These are phyloP conservation scores for Salix udensis DNA, from an alignment of 345 rosid genomes.

Conservation along the genomic window DNA sequence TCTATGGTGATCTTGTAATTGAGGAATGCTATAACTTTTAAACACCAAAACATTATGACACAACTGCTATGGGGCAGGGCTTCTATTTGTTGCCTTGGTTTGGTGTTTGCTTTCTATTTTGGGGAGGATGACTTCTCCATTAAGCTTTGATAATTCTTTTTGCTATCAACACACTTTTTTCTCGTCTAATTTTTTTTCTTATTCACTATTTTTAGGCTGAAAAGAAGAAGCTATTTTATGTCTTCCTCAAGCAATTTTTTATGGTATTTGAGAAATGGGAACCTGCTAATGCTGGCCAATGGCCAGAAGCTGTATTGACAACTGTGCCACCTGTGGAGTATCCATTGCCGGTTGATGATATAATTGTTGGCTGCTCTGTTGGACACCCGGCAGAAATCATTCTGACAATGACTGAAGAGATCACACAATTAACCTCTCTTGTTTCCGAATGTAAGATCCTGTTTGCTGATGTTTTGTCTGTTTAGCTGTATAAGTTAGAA, in stretches of 20 bases:
- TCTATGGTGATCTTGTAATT: too few species aligned
- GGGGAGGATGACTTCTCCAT: background rate
- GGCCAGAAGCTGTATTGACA: conserved; percentile 35
- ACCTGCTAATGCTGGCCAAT: conserved; percentile 43
- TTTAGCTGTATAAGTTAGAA: too few species aligned
- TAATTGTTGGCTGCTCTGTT: conserved; percentile 50
- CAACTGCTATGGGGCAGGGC: too few species aligned
- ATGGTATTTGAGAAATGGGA: conserved; percentile 56
- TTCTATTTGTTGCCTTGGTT: too few species aligned
- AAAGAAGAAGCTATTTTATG: conserved; percentile 48
- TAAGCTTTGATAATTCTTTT: background rate
- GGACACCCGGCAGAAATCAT: conserved; percentile 69
- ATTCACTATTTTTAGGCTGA: conserved; percentile 43
- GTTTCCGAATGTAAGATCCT: conserved; percentile 47
- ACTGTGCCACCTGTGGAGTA: conserved; percentile 33
- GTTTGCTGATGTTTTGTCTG: too few species aligned
- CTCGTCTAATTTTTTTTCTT: background rate
- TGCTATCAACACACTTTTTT: background rate
- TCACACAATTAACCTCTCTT: conserved; percentile 37
- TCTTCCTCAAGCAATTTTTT: conserved; percentile 60
- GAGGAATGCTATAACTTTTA: too few species aligned
- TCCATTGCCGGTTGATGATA: conserved; percentile 21
- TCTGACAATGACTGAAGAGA: conserved; percentile 47
- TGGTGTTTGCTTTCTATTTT: too few species aligned
- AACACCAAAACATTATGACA: too few species aligned